These are phyloP conservation scores for Pseudogymnoascus sp. DNA, from an alignment of 2,329 filamentous ascomycete genomes.

Conservation along the genomic window DNA sequence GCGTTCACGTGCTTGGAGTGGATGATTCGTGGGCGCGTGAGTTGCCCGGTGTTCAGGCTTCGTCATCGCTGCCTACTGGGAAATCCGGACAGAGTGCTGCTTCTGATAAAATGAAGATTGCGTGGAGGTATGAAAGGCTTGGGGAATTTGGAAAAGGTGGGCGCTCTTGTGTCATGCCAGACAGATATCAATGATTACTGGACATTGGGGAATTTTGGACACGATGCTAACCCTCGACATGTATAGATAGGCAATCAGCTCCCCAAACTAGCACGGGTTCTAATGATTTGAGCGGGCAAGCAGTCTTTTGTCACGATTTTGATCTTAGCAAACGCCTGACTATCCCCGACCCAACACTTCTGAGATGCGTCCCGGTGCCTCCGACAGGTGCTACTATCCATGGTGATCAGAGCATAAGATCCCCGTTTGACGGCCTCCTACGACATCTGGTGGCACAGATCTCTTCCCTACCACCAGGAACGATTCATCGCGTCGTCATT, in stretches of 20 bases:
- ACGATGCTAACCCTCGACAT: slow-evolving; percentile 15
- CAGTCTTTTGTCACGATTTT: slow-evolving; percentile 63
- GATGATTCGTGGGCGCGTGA: slow-evolving; percentile 74
- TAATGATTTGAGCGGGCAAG: background rate
- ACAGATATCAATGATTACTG: slow-evolving; percentile 14
- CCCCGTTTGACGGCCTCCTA: slow-evolving; percentile 60
- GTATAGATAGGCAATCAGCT: slow-evolving; percentile 20
- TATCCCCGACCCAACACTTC: slow-evolving; percentile 42
- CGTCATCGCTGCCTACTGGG: slow-evolving; percentile 28
- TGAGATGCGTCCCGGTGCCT: slow-evolving; percentile 42
- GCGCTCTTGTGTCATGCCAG: slow-evolving; percentile 15
- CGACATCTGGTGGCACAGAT: slow-evolving; percentile 48
- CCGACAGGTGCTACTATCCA: slow-evolving; percentile 16
- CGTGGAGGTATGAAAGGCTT: slow-evolving; percentile 89
- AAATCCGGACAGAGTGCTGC: slow-evolving; percentile 30
- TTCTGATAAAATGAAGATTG: slow-evolving; percentile 85
- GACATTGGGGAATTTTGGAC: slow-evolving; percentile 8
- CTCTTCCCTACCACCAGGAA: slow-evolving; percentile 46
- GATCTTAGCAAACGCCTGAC: slow-evolving; percentile 60
- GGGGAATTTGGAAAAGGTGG: slow-evolving; percentile 56
- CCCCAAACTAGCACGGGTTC: slow-evolving; percentile 13
- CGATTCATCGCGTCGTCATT: slow-evolving; percentile 74
- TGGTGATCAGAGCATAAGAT: slow-evolving; percentile 26
- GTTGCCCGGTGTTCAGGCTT: slow-evolving; percentile 60
- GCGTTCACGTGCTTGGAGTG: slow-evolving; percentile 75